Evolutionary conservation across 305 asterid species (phyloP).

Genomic region (Fraxinus velutina): DNA sequence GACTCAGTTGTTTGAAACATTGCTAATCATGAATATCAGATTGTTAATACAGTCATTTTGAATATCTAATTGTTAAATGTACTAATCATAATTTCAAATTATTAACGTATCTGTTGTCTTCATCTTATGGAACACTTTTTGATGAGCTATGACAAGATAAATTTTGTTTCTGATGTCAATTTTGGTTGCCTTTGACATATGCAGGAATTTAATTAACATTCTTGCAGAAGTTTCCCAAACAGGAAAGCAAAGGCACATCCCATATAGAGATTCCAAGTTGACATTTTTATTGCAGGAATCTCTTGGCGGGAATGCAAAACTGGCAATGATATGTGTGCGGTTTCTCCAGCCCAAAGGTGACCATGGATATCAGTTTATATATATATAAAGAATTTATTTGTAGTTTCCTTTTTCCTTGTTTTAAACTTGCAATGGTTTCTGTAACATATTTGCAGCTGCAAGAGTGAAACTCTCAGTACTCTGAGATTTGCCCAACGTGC

Average conservation of each 20-base stretch:
- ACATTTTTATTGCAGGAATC: slow-evolving; percentile 96
- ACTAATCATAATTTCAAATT: no score
- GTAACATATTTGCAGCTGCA: slow-evolving; percentile 58
- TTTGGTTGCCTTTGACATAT: slow-evolving; percentile 24
- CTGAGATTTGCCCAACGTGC: slow-evolving; percentile 98
- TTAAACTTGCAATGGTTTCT: not conserved
- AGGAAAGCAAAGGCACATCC: slow-evolving; percentile 94
- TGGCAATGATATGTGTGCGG: slow-evolving; percentile 96
- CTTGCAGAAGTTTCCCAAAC: slow-evolving; percentile 96
- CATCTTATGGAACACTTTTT: slow-evolving; percentile 3
- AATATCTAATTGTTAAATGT: not conserved
- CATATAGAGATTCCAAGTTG: slow-evolving; percentile 93
- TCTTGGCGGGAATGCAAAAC: slow-evolving; percentile 92
- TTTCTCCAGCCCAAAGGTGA: slow-evolving; percentile 88
- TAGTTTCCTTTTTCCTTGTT: not conserved
- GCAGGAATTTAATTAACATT: slow-evolving; percentile 89
- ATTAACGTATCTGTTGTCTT: not conserved
- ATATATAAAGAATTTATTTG: not conserved
- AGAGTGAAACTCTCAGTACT: slow-evolving; percentile 86
- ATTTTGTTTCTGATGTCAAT: slow-evolving; percentile 17
- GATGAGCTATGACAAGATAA: not conserved
- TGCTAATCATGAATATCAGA: not conserved
- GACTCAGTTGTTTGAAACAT: not conserved
- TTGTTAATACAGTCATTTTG: not conserved
- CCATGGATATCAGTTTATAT: not conserved